Evolutionary conservation across 2,329 filamentous ascomycete species (phyloP), one percentile per base, ranked within the genome.

Genomic region (Alternaria conjuncta): DNA sequence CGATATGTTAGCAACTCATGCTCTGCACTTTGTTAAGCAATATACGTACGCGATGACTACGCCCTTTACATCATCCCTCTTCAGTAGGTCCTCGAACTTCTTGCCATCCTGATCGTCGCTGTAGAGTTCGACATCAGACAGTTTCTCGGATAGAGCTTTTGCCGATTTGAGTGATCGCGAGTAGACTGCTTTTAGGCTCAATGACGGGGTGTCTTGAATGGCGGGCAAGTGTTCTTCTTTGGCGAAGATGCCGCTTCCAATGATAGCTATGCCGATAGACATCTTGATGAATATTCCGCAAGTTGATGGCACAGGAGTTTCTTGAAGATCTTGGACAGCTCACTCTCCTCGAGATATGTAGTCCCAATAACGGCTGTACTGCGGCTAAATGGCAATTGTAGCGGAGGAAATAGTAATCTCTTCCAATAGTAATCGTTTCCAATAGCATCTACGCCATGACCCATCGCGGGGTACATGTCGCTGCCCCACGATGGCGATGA

Each of bases 171-270:
- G 82, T 11, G 87, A 87, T 56, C 89, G 87, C 4, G 89, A 91
- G 79, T 89, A 92, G 67, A 91, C 83, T 21, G 89, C 88, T 79
- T 88, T 90, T 67, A 92, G 84, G 12, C 79, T 77, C 11, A 91
- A 79, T 41, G 63, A 46, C 86, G 80, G 62, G 73, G 80, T 83
- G 26, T 85, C 83, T 68, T 86, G 80, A 56, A 92, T 85, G 47
- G 89, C 90, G 12, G 90, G 90, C 66, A 89, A 80, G 69, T 89
- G 88, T 66, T 88, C 81, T 73, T 86, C 84, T 71, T 84, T 85
- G 68, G 86, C 86, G 70, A 90, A 90, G 70, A 90, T 87, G 71
- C 88, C 88, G 65, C 86, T 86, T 41, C 88, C 89, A 57, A 91
- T 84, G 60, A 91, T 83, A 47, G 89, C 89, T 45, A 90, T 81